These are phyloP conservation scores for Macadamia tetraphylla DNA, from an alignment of 164 flowering plant species.

Conservation along the genomic window DNA sequence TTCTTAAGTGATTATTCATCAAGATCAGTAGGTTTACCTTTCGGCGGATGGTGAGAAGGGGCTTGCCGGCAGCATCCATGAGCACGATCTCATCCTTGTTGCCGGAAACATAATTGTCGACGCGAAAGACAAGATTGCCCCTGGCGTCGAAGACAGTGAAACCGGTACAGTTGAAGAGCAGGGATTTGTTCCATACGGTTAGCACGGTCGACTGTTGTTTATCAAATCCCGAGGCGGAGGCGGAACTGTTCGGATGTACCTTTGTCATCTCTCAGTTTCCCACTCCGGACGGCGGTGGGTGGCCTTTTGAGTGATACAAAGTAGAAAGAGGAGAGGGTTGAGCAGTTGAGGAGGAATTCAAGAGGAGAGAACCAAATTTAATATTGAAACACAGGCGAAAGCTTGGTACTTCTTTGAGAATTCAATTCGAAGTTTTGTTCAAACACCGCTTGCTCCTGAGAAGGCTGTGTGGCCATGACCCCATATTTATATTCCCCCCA, in stretches of 20 bases:
- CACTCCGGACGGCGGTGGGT: no score
- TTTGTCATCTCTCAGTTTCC: constrained; percentile 12
- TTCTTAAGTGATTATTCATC: no score
- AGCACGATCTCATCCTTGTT: constrained; percentile 50
- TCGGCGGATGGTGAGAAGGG: constrained; percentile 78
- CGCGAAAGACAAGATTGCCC: constrained; percentile 67
- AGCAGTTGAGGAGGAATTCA: no score
- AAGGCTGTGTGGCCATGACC: no score
- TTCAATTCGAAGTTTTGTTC: no score
- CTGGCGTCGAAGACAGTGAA: constrained; percentile 66
- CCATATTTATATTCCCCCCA: no score
- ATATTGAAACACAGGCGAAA: no score
- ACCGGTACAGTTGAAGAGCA: constrained; percentile 70
- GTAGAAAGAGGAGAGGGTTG: no score
- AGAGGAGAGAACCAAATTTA: no score
- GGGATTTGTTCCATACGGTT: constrained; percentile 88
- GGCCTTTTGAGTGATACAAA: no score
- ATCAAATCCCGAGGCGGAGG: not conserved
- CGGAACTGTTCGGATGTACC: constrained; percentile 16
- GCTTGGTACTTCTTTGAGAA: no score
- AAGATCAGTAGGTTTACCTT: constrained; percentile 41
- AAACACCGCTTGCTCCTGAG: no score
- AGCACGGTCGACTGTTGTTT: constrained; percentile 19
- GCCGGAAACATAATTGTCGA: constrained; percentile 61
- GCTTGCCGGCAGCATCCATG: constrained; percentile 69